phyloP scores from a whole-genome alignment of 2,329 filamentous ascomycete genomes.

The Colletotrichum sansevieriae region DNA sequence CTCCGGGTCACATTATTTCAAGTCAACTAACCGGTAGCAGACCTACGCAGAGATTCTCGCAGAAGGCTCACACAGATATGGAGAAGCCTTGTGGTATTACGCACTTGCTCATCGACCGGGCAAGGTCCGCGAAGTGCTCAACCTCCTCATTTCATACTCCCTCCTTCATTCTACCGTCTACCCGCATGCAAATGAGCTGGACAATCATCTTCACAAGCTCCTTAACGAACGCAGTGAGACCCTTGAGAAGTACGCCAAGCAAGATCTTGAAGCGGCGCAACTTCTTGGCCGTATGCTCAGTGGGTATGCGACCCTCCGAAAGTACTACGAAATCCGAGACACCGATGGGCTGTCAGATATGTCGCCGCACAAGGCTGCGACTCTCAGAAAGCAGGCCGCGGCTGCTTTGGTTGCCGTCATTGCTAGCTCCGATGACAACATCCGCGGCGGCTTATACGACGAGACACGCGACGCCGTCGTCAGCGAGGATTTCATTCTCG shows the following conservation, averaged over 20 bases:
- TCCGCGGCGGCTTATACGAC: conserved; percentile 91
- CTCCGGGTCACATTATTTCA: neutral
- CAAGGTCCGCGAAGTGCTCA: conserved; percentile 88
- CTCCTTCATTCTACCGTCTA: conserved; percentile 87
- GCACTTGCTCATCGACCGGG: conserved; percentile 82
- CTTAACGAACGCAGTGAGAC: conserved; percentile 79
- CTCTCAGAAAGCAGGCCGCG: conserved; percentile 77
- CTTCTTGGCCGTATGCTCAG: conserved; percentile 88
- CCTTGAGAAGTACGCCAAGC: conserved; percentile 77
- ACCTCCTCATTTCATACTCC: conserved; percentile 88
- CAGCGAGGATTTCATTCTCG: conserved; percentile 87
- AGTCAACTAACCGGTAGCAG: conserved; percentile 59
- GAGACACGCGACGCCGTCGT: conserved; percentile 84
- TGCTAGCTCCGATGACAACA: conserved; percentile 87
- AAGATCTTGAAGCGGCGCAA: conserved; percentile 85
- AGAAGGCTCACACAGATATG: conserved; percentile 80
- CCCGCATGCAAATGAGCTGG: conserved; percentile 78
- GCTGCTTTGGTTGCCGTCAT: conserved; percentile 85
- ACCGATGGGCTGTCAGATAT: conserved; percentile 45
- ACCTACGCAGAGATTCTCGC: conserved; percentile 85
- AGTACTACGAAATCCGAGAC: conserved; percentile 92
- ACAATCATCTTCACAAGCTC: conserved; percentile 77
- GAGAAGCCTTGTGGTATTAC: conserved; percentile 91
- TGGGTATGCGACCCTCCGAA: conserved; percentile 91
- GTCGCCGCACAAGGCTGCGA: conserved; percentile 60